Base-by-base conservation (phyloP, 139 green algal species). In the Gonium pectorale region DNA sequence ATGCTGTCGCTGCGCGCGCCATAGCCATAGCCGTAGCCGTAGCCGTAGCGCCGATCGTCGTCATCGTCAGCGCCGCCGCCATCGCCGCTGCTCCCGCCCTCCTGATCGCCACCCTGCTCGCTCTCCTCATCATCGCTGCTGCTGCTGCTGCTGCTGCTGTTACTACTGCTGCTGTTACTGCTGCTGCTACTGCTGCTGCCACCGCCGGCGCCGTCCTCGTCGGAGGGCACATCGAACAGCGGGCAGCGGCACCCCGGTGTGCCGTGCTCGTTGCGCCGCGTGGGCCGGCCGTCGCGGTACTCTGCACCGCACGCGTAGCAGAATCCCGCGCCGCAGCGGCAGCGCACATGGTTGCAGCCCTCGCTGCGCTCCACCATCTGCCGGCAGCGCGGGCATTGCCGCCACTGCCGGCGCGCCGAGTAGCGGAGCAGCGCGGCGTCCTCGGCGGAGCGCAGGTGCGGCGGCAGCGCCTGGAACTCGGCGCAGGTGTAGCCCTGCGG, bases 341-440 rank as follows among this genome's bases (percentile, higher is more conserved):
- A 94, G 15, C 22, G 26, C 84, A 94, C 86, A 63, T 92, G 83
- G 64, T 89, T 92, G 89, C 90, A 92, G 72, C 91, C 91, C 63
- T 92, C 84, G 4, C 15, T 89, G 19, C 89, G 89, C 71, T 93
- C 87, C 31, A 94, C 89, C 46, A 92, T 67, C 31, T 68, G 40
- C 11, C 85, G 44, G 35, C 91, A 94, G 21, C 38, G 44, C 0
- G 90, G 91, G 85, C 91, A 94, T 1, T 84, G 74, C 87, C 86
- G 85, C 87, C 90, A 91, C 27, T 66, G 29, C 38, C 86, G 33
- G 35, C 64, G 24, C 38, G 44, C 52, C 3, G 85, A 83, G 33
- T 92, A 71, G 22, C 62, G 72, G 31, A 93, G 85, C 82, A 92
- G 63, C 2, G 79, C 87, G 7, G 85, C 86, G 75, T 93, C 91